Percentiles rank a stretch among this genome's conserved stretches.
phyloP scores from a whole-genome alignment of 306 rosid species.

The Cicer arietinum region DNA sequence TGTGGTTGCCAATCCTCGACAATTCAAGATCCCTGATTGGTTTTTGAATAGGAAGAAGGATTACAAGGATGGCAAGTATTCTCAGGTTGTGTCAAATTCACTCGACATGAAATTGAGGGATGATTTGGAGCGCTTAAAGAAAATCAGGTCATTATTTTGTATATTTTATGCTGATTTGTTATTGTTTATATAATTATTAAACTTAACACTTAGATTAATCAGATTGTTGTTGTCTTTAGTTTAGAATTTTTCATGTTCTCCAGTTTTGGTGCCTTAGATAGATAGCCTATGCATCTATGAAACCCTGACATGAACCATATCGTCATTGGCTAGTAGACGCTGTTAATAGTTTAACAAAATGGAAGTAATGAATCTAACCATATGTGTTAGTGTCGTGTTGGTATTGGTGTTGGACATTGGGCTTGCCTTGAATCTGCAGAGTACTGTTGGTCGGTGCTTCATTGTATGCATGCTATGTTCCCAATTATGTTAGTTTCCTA shows the following conservation, averaged over 20 bases:
- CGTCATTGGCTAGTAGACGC: no score
- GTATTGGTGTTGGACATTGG: no score
- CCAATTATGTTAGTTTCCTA: neutral
- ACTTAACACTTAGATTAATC: neutral
- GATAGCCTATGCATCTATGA: neutral
- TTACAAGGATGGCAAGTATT: constrained; percentile 10
- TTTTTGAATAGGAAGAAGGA: constrained; percentile 34
- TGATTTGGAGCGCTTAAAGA: constrained; percentile 55
- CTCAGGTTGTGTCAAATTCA: constrained; percentile 52
- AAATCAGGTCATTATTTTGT: constrained; percentile 47
- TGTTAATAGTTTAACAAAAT: neutral
- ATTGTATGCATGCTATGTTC: neutral
- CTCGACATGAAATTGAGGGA: constrained; percentile 56
- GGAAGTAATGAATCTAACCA: neutral
- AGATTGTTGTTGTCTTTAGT: neutral
- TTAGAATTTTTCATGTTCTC: neutral
- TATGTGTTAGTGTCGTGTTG: neutral
- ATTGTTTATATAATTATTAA: neutral
- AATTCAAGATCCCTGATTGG: constrained; percentile 36
- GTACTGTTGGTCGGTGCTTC: neutral
- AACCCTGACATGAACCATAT: neutral
- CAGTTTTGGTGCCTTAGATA: neutral
- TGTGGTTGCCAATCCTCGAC: constrained; percentile 35
- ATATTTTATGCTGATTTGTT: neutral
- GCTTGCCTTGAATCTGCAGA: no score